Evolutionary conservation across 306 rosid genomes (phyloP), one percentile per base, ranked within the genome.

Genomic region (Acacia acuminata): DNA sequence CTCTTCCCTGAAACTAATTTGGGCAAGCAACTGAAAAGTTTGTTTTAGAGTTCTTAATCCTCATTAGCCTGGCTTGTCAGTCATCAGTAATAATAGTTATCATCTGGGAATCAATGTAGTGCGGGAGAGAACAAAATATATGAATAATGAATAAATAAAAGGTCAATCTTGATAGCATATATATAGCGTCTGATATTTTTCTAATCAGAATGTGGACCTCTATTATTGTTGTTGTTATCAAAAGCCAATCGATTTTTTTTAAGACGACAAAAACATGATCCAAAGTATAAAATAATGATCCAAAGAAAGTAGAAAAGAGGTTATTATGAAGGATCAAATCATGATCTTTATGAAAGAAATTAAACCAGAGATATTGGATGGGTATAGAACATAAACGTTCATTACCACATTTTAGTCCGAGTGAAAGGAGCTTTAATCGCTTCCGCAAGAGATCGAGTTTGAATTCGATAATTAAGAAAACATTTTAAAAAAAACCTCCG

Each of bases 281-380:
- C 71, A 63, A 64, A 64, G 11, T 64, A 30, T 14, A 64, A 64
- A 64, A 16, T 64, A 64, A 15, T 64, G 19, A 64, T 7, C 40
- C 63, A 81, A 85, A 73, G 84, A 86, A 85, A 81, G 81, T n/a
- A 81, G 32, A n/a, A 87, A 75, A 17, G 25, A 42, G 13, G 77
- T 77, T 73, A 77, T 78, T 73, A 75, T 73, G 38, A 78, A 22
- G 81, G 27, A 73, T 87, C 82, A 82, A 83, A 87, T 87, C 86
- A 82, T 76, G 78, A 72, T 42, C 76, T 79, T 77, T 73, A 25
- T 30, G 81, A 80, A 85, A 88, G 24, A 66, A 2, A 8, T 14
- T 17, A 51, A 51, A 82, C 77, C 73, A 81, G 90, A 51, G 81
- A 86, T 67, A 77, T 78, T 71, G 65, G 61, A 38, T 58, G 80